Conservation (phyloP, 2,329 filamentous ascomycete genomes). For the Colletotrichum caudatum region DNA sequence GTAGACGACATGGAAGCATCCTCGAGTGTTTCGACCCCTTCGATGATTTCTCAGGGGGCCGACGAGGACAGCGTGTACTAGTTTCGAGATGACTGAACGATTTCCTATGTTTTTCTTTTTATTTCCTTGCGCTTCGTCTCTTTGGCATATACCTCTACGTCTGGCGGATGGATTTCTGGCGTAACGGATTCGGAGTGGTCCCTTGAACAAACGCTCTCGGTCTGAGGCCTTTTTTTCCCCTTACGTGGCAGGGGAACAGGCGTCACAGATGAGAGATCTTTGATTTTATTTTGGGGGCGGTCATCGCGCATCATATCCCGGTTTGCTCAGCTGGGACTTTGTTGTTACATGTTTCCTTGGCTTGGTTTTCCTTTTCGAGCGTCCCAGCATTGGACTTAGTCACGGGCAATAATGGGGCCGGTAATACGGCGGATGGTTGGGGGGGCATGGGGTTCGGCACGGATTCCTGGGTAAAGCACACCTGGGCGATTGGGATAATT, state of each 20-base stretch:
- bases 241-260: conserved; percentile 30
- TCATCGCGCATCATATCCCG: conserved; percentile 16
- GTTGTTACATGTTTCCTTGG: conserved; percentile 43
- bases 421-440: conserved; percentile 44
- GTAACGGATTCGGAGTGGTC: conserved; percentile 37
- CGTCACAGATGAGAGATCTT: conserved; percentile 34
- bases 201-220: conserved; percentile 29
- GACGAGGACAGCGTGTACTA: conserved; percentile 81
- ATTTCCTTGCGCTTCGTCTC: conserved; percentile 49
- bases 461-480: conserved; percentile 48
- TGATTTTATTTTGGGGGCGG: conserved; percentile 22
- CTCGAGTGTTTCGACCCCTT: conserved; percentile 76
- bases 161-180: conserved; percentile 43
- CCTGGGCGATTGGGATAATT: conserved; percentile 49
- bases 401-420: conserved; percentile 59
- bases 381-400: conserved; percentile 48
- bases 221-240: conserved; percentile 34
- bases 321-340: conserved; percentile 8
- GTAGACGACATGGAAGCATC: conserved; percentile 84
- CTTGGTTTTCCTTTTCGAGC: conserved; percentile 47
- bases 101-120: conserved; percentile 58
- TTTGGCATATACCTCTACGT: conserved; percentile 61
- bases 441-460: conserved; percentile 53
- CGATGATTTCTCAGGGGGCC: conserved; percentile 77
- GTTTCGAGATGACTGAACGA: conserved; percentile 64